phyloP scores from a whole-genome alignment of 2,329 filamentous ascomycete species.

The Talaromyces sp. region DNA sequence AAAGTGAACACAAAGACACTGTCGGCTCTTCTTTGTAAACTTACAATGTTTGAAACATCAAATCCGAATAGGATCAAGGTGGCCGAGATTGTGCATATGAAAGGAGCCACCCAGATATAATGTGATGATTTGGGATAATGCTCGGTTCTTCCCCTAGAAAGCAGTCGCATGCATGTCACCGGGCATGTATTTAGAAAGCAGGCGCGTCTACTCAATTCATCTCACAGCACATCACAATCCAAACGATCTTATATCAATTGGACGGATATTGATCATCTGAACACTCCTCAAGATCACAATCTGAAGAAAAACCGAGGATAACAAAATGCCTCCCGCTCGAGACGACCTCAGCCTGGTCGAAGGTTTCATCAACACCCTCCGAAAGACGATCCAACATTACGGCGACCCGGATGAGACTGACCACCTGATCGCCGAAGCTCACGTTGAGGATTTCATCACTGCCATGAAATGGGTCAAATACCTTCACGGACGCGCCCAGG shows the following conservation, averaged over 20 bases:
- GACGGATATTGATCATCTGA: neutral
- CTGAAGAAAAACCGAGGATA: too few species aligned
- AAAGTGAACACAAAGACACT: neutral
- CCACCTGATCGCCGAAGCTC: neutral
- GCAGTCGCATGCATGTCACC: neutral
- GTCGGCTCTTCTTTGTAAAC: neutral
- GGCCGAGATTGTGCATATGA: neutral
- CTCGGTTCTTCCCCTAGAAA: neutral
- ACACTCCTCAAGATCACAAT: neutral
- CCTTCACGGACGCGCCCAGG: neutral
- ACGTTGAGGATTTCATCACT: neutral
- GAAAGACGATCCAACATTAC: neutral
- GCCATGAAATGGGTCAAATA: neutral
- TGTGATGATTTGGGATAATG: neutral
- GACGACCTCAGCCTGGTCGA: neutral
- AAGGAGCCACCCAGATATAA: too few species aligned
- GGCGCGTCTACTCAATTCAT: neutral
- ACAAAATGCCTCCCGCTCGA: too few species aligned
- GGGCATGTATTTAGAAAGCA: neutral
- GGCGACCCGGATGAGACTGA: neutral
- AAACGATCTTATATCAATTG: neutral
- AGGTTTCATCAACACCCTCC: neutral
- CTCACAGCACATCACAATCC: neutral
- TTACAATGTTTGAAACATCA: neutral
- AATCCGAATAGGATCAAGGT: neutral